Percentiles rank a stretch among this genome's conserved stretches.
phyloP scores from a whole-genome alignment of 2,329 filamentous ascomycete genomes.

The Nigrograna mackinnonii region DNA sequence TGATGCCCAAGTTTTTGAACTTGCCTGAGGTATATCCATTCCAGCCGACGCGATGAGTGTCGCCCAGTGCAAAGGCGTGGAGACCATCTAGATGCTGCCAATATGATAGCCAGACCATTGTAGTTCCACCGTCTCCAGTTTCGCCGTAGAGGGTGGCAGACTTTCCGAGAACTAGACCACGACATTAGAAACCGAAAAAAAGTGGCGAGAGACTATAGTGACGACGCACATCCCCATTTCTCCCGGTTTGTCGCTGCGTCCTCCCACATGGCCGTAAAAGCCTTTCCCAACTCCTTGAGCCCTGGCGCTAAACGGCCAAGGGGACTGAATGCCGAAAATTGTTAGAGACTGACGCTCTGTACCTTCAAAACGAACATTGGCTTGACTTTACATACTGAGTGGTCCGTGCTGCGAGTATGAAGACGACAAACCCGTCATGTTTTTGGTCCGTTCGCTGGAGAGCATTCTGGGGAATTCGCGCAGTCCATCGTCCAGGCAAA shows the following conservation, averaged over 20 bases:
- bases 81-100: conserved; percentile 1
- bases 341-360: not conserved
- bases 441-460: not conserved
- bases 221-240: conserved; percentile 8
- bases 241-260: conserved; percentile 6
- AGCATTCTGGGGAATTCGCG: not conserved
- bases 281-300: not conserved
- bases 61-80: not conserved
- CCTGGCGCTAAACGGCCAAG: conserved; percentile 5
- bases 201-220: too few relatives aligned
- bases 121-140: not conserved
- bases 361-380: not conserved
- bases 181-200: too few relatives aligned
- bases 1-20: not conserved
- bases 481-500: not conserved
- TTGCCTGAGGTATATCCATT: conserved; percentile 1
- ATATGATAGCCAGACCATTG: conserved; percentile 1
- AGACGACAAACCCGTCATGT: conserved; percentile 3
- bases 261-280: conserved; percentile 2
- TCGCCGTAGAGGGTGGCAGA: not conserved
- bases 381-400: conserved; percentile 2
- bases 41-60: conserved; percentile 1
- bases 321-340: not conserved
- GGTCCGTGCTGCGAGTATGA: conserved; percentile 5
- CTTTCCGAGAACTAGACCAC: not conserved